Percentiles rank a stretch among this genome's conserved stretches.
These are phyloP conservation scores for Coemansia sp. DNA, from an alignment of 192 early-diverging fungal species.

Conservation along the genomic window DNA sequence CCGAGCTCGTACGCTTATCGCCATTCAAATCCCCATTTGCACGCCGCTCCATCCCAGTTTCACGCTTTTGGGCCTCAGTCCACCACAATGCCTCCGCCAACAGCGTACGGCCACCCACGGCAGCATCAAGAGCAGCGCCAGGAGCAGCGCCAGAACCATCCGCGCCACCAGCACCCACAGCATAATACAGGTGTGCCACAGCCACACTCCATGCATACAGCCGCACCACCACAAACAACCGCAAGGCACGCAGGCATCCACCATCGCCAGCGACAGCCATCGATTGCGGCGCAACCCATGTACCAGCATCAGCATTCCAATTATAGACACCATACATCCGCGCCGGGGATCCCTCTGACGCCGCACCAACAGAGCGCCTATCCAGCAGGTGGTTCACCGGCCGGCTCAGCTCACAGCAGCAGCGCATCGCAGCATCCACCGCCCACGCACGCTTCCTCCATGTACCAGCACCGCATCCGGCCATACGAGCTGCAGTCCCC, in stretches of 20 bases:
- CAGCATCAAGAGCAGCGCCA: constrained; percentile 3
- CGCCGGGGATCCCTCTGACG: background rate
- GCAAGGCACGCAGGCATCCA: background rate
- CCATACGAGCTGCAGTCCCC: constrained; percentile 46
- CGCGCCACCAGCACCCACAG: background rate
- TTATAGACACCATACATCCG: constrained; percentile 5
- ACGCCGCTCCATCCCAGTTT: too few relatives aligned
- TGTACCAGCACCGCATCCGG: constrained; percentile 14
- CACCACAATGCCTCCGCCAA: too few relatives aligned
- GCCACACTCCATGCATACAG: background rate
- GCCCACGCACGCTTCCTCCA: constrained; percentile 1
- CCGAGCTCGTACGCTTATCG: background rate
- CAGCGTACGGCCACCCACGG: background rate
- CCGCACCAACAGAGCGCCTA: background rate
- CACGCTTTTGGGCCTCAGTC: background rate
- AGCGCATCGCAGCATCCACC: constrained; percentile 7
- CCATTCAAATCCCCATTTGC: constrained; percentile 1
- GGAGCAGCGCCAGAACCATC: background rate
- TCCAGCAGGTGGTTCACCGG: background rate
- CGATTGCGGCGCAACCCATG: too few relatives aligned
- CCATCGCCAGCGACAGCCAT: background rate
- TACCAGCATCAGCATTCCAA: constrained; percentile 2
- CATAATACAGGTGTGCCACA: background rate
- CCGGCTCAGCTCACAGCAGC: background rate
- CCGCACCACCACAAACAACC: background rate